Evolutionary conservation across 192 early-diverging fungal species (phyloP).

Genomic region (Backusella psychrophila): DNA sequence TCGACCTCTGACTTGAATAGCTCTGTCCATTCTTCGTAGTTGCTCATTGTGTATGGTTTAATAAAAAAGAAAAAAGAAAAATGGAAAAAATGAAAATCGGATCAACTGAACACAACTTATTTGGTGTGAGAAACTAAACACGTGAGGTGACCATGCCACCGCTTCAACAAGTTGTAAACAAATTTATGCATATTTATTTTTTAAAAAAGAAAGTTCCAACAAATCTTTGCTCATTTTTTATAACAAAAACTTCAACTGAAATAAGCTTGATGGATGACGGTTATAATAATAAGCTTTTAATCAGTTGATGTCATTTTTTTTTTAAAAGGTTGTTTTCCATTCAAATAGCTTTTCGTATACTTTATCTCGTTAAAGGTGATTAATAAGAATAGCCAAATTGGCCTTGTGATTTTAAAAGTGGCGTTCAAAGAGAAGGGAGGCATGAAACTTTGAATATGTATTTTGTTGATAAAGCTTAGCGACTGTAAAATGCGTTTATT

Average conservation of each 20-base stretch:
- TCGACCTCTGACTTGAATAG: not conserved
- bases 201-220: not conserved
- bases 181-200: not conserved
- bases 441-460: no score
- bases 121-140: not conserved
- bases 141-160: not conserved
- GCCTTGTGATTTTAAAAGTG: no score
- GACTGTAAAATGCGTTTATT: no score
- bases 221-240: not conserved
- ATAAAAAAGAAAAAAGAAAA: not conserved
- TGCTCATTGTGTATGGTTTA: not conserved
- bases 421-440: no score
- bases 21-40: not conserved
- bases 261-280: not conserved
- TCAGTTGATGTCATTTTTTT: not conserved
- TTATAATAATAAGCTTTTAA: not conserved
- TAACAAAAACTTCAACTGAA: no score
- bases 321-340: not conserved
- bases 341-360: no score
- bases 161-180: not conserved
- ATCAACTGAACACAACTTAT: not conserved
- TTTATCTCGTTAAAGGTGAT: no score
- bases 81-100: not conserved
- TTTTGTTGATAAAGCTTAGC: no score
- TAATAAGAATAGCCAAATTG: no score